phyloP scores from a whole-genome alignment of 2,329 filamentous ascomycete species.

The Kalaharituber pfeilii region DNA sequence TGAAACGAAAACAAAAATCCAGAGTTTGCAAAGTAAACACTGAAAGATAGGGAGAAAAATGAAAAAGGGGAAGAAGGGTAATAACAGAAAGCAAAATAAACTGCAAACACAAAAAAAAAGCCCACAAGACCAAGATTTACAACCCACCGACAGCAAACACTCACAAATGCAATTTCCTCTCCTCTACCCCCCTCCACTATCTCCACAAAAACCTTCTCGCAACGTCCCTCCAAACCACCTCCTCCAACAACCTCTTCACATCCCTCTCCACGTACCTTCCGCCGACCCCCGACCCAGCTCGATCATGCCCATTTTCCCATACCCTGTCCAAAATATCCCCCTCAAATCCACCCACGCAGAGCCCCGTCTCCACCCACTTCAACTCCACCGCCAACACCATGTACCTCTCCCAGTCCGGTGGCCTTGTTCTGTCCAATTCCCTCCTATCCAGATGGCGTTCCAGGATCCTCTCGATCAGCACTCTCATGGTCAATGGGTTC shows the following conservation, averaged over 20 bases:
- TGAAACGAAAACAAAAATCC: too few species aligned
- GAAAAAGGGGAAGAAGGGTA: background rate
- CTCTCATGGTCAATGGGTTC: background rate
- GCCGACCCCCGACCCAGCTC: constrained; percentile 31
- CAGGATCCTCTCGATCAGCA: background rate
- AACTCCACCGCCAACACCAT: background rate
- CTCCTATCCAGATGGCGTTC: background rate
- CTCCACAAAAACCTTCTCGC: background rate
- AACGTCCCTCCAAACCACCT: constrained; percentile 27
- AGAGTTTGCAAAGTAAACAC: background rate
- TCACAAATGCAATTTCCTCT: too few species aligned
- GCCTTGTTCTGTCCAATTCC: background rate
- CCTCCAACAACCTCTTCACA: background rate
- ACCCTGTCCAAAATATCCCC: constrained; percentile 24
- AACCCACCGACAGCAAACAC: too few species aligned
- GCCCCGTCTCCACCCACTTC: background rate
- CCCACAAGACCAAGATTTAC: background rate
- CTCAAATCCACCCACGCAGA: background rate
- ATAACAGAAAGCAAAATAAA: background rate
- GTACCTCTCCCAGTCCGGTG: background rate
- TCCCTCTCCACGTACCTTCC: background rate
- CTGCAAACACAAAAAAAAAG: background rate
- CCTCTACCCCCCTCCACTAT: background rate
- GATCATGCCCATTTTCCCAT: constrained; percentile 26
- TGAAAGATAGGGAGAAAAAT: background rate